Evolutionary conservation across 1,139 yeast genomes (phyloP).

Genomic region (Ashbya aceris): DNA sequence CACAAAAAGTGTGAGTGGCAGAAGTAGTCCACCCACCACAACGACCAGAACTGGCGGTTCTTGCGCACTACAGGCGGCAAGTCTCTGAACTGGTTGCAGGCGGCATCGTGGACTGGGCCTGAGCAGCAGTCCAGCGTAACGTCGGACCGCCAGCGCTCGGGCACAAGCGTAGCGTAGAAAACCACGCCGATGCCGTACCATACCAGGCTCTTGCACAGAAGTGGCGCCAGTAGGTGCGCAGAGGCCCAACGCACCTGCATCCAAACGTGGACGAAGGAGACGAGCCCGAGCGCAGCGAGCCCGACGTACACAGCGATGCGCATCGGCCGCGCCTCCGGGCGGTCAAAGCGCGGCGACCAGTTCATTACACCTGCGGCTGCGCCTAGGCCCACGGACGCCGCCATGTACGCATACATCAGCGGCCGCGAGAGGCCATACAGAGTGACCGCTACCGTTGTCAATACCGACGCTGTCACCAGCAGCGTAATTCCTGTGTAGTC

Average conservation of each 20-base stretch:
- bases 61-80: slow-evolving; percentile 35
- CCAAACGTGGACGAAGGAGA: slow-evolving; percentile 52
- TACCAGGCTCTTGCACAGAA: slow-evolving; percentile 33
- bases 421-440: slow-evolving; percentile 50
- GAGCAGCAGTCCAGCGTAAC: slow-evolving; percentile 19
- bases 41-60: slow-evolving; percentile 38
- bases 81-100: background rate
- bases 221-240: slow-evolving; percentile 14
- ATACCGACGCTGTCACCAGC: slow-evolving; percentile 80
- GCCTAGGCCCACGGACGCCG: slow-evolving; percentile 60
- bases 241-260: slow-evolving; percentile 35
- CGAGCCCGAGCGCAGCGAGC: slow-evolving; percentile 65
- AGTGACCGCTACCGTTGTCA: slow-evolving; percentile 77
- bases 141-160: slow-evolving; percentile 80
- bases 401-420: slow-evolving; percentile 40
- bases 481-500: slow-evolving; percentile 94
- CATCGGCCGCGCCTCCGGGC: slow-evolving; percentile 71
- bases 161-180: slow-evolving; percentile 80
- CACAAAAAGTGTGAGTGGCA: slow-evolving; percentile 81
- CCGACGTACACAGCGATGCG: slow-evolving; percentile 79
- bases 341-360: slow-evolving; percentile 86
- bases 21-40: slow-evolving; percentile 79
- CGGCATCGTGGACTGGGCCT: background rate
- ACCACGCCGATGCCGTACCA: slow-evolving; percentile 80
- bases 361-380: slow-evolving; percentile 65